These are phyloP conservation scores for Nakataea oryzae DNA, from an alignment of 2,329 filamentous ascomycete species.

Conservation along the genomic window DNA sequence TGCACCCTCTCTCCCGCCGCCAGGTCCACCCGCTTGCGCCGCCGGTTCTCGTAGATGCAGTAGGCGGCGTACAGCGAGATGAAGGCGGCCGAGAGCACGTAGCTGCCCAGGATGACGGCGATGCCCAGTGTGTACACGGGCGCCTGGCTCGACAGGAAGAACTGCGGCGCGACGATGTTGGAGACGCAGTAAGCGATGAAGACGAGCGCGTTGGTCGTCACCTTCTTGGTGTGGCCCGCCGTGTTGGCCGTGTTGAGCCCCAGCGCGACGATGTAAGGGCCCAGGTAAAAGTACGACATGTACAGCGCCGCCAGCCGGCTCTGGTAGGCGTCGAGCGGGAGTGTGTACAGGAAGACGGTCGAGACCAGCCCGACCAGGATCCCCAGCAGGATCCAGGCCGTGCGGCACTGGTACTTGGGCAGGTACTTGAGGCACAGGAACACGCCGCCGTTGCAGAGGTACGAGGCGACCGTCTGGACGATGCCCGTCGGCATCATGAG, in stretches of 20 bases:
- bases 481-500: constrained; percentile 7
- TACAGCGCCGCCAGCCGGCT: constrained; percentile 28
- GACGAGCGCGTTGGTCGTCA: constrained; percentile 7
- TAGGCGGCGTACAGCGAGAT: neutral
- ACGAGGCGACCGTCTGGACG: neutral
- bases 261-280: constrained; percentile 6
- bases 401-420: too few species aligned
- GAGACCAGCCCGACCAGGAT: neutral
- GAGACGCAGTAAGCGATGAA: constrained; percentile 12
- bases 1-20: neutral
- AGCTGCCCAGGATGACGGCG: constrained; percentile 13
- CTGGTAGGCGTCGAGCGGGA: neutral
- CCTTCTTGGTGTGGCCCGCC: constrained; percentile 9
- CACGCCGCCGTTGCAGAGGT: neutral
- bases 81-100: neutral
- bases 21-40: neutral
- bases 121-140: constrained; percentile 23
- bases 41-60: neutral
- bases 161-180: constrained; percentile 58
- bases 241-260: constrained; percentile 6
- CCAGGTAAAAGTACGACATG: constrained; percentile 27
- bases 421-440: too few species aligned
- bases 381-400: too few species aligned
- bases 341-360: constrained; percentile 2
- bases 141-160: constrained; percentile 61